Conservation (phyloP, 1,284 basidiomycete species). For the Ustilago hordei region DNA sequence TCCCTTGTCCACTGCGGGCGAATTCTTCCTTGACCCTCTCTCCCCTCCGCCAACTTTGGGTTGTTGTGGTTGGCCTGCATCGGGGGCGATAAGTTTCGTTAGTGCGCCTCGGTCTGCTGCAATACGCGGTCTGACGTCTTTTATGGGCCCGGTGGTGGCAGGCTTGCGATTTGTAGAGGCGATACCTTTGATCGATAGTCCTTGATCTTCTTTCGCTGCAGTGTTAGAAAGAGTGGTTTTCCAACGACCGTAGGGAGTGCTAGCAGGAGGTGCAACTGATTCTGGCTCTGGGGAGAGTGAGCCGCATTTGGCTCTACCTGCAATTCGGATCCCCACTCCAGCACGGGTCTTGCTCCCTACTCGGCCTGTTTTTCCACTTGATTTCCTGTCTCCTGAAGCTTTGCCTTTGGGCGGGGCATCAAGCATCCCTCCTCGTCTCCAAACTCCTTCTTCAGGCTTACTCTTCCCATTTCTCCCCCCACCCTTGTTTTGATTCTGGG, state of each 20-base stretch:
- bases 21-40: conserved; percentile 4
- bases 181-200: conserved; percentile 14
- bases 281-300: conserved; percentile 20
- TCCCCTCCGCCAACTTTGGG: background rate
- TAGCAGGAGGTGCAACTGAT: conserved; percentile 9
- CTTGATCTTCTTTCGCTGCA: background rate
- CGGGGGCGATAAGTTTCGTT: conserved; percentile 22
- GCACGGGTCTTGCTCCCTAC: background rate
- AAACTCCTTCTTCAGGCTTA: conserved; percentile 3
- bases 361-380: background rate
- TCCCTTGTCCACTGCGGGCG: background rate
- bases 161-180: conserved; percentile 5
- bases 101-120: conserved; percentile 21
- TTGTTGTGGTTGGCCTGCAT: background rate
- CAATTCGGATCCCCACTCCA: conserved; percentile 38
- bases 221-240: conserved; percentile 2
- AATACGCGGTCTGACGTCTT: background rate
- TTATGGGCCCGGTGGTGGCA: background rate
- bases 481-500: background rate
- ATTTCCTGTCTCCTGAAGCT: background rate
- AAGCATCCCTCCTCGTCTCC: conserved; percentile 9
- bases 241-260: conserved; percentile 48
- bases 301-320: conserved; percentile 35
- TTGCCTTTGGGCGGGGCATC: background rate
- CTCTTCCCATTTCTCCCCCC: background rate